Conservation (phyloP, 768 basidiomycete genomes). For the Lentinula edodes region DNA sequence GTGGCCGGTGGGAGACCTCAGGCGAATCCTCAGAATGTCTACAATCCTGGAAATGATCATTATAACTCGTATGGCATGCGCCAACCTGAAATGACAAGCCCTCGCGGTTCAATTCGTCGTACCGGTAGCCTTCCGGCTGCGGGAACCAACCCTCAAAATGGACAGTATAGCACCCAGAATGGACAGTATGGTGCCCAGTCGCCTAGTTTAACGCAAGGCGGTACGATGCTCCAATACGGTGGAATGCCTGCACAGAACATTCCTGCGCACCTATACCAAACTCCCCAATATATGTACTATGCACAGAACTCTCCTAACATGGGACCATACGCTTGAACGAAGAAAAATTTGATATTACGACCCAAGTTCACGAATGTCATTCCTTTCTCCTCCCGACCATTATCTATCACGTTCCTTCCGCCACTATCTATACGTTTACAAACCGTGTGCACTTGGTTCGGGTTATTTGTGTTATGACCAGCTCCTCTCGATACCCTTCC, state of each 20-base stretch:
- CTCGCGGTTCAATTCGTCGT: conserved; percentile 47
- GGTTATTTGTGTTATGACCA: conserved; percentile 17
- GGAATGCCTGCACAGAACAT: conserved; percentile 54
- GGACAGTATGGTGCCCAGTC: conserved; percentile 57
- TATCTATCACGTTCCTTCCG: conserved; percentile 28
- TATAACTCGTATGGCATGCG: conserved; percentile 50
- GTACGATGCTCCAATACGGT: conserved; percentile 55
- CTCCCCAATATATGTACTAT: conserved; percentile 72
- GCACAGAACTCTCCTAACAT: conserved; percentile 74
- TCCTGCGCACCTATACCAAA: conserved; percentile 64
- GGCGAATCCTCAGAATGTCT: conserved; percentile 28
- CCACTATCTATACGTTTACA: conserved; percentile 22
- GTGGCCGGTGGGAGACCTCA: conserved; percentile 31
- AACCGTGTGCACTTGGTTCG: conserved; percentile 30
- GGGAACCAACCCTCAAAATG: conserved; percentile 33
- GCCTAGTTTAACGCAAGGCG: conserved; percentile 51
- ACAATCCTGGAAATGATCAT: conserved; percentile 37
- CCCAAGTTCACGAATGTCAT: conserved; percentile 35
- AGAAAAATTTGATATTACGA: conserved; percentile 18
- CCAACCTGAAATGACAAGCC: conserved; percentile 38
- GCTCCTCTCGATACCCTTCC: conserved; percentile 26
- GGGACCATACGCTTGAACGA: conserved; percentile 59
- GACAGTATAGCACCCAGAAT: conserved; percentile 27
- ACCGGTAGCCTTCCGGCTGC: conserved; percentile 43
- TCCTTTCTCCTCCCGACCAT: conserved; percentile 24